These are phyloP conservation scores for Copromyces sp. DNA, from an alignment of 495 filamentous ascomycete species.

Conservation along the genomic window DNA sequence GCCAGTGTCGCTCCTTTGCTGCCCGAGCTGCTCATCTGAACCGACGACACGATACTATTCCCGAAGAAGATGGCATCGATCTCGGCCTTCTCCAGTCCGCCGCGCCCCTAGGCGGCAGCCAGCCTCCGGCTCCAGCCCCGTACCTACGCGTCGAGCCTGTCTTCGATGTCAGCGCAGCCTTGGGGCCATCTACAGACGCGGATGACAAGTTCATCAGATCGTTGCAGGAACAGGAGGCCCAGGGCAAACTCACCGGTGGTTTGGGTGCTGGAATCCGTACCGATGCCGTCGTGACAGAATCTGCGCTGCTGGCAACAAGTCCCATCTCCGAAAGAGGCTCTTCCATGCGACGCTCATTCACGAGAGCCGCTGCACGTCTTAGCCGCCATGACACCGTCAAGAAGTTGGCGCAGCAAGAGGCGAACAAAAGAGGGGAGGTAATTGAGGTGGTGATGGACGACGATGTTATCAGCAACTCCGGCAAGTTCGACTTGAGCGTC, in stretches of 20 bases:
- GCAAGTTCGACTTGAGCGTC: slow-evolving; percentile 31
- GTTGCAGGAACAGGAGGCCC: slow-evolving; percentile 34
- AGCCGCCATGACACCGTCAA: slow-evolving; percentile 25
- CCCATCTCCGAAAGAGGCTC: slow-evolving; percentile 20
- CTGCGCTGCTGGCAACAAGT: slow-evolving; percentile 29
- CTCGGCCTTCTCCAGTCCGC: slow-evolving; percentile 30
- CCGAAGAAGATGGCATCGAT: slow-evolving; percentile 32
- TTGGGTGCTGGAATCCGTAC: slow-evolving; percentile 35
- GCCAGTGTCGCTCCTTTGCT: slow-evolving; percentile 8
- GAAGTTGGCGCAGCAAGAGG: slow-evolving; percentile 38
- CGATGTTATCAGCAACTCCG: slow-evolving; percentile 15
- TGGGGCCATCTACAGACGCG: slow-evolving; percentile 26
- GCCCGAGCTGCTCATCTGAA: slow-evolving; percentile 3
- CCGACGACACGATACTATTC: slow-evolving; percentile 28
- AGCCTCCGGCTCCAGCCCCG: slow-evolving; percentile 4
- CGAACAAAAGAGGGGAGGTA: slow-evolving; percentile 40
- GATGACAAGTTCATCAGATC: slow-evolving; percentile 29
- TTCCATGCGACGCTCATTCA: slow-evolving; percentile 27
- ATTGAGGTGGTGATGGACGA: slow-evolving; percentile 42
- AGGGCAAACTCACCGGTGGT: slow-evolving; percentile 39
- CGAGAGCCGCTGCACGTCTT: slow-evolving; percentile 17
- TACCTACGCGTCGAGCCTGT: slow-evolving; percentile 12
- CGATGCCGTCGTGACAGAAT: slow-evolving; percentile 27
- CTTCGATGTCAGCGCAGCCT: slow-evolving; percentile 29
- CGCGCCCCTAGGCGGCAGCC: slow-evolving; percentile 17